Conservation (phyloP, 208 protist genomes). For the Herpetomonas samuelpessoai region DNA sequence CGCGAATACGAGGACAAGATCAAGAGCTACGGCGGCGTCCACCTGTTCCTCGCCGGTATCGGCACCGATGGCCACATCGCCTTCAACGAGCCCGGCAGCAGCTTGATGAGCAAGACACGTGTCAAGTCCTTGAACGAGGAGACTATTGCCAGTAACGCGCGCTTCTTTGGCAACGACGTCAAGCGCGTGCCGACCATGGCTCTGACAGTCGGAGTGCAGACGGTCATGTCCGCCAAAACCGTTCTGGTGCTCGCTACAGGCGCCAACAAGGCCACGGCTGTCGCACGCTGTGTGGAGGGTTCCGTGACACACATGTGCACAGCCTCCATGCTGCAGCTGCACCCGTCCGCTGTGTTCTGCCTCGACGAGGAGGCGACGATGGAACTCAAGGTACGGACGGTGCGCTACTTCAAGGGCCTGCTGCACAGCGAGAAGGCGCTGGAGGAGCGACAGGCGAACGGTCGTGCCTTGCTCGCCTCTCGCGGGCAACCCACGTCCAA, state of each 20-base stretch:
- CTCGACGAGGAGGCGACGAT: conserved; percentile 91
- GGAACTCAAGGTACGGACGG: conserved; percentile 93
- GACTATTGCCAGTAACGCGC: conserved; percentile 92
- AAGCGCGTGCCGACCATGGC: conserved; percentile 92
- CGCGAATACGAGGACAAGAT: conserved; percentile 94
- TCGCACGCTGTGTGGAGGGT: conserved; percentile 90
- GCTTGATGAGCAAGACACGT: conserved; percentile 79
- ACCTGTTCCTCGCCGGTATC: conserved; percentile 95
- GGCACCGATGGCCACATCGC: conserved; percentile 94
- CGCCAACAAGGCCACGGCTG: conserved; percentile 81
- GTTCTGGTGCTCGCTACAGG: conserved; percentile 94
- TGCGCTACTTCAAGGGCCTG: conserved; percentile 92
- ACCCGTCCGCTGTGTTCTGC: conserved; percentile 82
- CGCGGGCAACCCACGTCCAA: too few species aligned
- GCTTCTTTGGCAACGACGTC: conserved; percentile 93
- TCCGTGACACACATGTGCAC: conserved; percentile 93
- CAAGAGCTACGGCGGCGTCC: conserved; percentile 80
- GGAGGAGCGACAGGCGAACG: conserved; percentile 43
- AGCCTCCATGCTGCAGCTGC: conserved; percentile 88
- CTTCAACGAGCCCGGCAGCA: conserved; percentile 96
- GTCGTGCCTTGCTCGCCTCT: conserved; percentile 16
- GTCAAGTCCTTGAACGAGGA: conserved; percentile 94
- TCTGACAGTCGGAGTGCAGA: conserved; percentile 94
- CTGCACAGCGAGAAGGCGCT: conserved; percentile 66
- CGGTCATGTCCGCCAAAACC: conserved; percentile 82